A percentile compares a stretch with the other conserved stretches of the same genome.
These are phyloP conservation scores for Suillus plorans DNA, from an alignment of 768 basidiomycete genomes.

Conservation along the genomic window DNA sequence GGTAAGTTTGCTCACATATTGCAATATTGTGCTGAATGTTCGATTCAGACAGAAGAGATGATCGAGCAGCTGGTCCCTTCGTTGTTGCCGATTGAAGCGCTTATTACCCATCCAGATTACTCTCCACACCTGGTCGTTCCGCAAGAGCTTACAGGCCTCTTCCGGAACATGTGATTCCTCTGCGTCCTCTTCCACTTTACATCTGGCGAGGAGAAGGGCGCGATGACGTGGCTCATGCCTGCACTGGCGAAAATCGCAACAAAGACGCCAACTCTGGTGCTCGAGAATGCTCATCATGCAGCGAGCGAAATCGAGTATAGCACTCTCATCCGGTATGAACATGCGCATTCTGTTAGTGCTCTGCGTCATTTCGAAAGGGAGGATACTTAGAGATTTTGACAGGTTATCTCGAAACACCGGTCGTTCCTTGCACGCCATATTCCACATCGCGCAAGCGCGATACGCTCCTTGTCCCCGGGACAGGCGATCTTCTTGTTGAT, in stretches of 20 bases:
- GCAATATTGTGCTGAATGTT: neutral
- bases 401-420: slow-evolving; percentile 76
- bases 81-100: slow-evolving; percentile 86
- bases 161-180: slow-evolving; percentile 95
- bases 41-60: slow-evolving; percentile 70
- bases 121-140: slow-evolving; percentile 56
- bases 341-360: slow-evolving; percentile 62
- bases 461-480: slow-evolving; percentile 72
- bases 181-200: slow-evolving; percentile 70
- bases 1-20: slow-evolving; percentile 33
- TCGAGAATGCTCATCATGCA: slow-evolving; percentile 82
- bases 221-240: slow-evolving; percentile 77
- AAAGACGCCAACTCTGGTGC: slow-evolving; percentile 82
- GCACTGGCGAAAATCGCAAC: slow-evolving; percentile 26
- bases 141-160: slow-evolving; percentile 63
- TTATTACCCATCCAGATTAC: slow-evolving; percentile 72
- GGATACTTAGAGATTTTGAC: slow-evolving; percentile 9
- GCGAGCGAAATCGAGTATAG: slow-evolving; percentile 92
- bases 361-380: neutral
- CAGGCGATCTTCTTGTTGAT: slow-evolving; percentile 39
- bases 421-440: slow-evolving; percentile 62
- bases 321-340: slow-evolving; percentile 84
- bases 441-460: slow-evolving; percentile 61
- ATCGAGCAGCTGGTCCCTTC: slow-evolving; percentile 80
- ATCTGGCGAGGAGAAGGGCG: slow-evolving; percentile 42